These are phyloP conservation scores for Aureobasidium subglaciale DNA, from an alignment of 2,329 filamentous ascomycete genomes.

Conservation along the genomic window DNA sequence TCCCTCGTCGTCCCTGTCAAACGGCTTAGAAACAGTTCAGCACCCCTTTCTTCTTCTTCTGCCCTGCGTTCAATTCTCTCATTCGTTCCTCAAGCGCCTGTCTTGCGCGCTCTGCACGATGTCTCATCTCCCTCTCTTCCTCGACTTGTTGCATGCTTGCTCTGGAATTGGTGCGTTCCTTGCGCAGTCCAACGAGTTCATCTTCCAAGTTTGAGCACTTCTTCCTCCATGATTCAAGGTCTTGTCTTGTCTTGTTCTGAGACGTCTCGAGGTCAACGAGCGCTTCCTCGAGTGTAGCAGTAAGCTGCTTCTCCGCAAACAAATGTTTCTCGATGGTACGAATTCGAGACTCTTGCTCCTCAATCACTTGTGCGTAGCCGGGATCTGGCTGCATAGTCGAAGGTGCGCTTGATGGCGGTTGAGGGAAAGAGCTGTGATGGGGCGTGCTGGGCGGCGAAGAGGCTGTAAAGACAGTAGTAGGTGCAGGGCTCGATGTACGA, in stretches of 20 bases:
- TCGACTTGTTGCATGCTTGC: slow-evolving; percentile 81
- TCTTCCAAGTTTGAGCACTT: slow-evolving; percentile 69
- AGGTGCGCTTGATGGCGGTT: slow-evolving; percentile 37
- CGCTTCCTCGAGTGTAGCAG: slow-evolving; percentile 88
- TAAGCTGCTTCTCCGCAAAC: slow-evolving; percentile 91
- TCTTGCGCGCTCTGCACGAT: slow-evolving; percentile 81
- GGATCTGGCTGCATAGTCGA: slow-evolving; percentile 41
- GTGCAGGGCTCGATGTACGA: slow-evolving; percentile 51
- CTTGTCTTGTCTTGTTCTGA: slow-evolving; percentile 82
- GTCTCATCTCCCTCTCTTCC: slow-evolving; percentile 87
- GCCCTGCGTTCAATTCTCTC: slow-evolving; percentile 66
- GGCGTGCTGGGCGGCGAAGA: slow-evolving; percentile 30
- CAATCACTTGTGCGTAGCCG: slow-evolving; percentile 67
- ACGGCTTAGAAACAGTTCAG: slow-evolving; percentile 87
- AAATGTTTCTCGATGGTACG: slow-evolving; percentile 95
- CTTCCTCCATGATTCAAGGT: slow-evolving; percentile 86
- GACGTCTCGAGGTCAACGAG: slow-evolving; percentile 88
- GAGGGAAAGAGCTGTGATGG: slow-evolving; percentile 24
- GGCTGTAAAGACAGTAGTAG: background rate
- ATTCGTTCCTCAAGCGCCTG: slow-evolving; percentile 87
- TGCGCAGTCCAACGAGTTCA: slow-evolving; percentile 59
- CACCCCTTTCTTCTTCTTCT: slow-evolving; percentile 88
- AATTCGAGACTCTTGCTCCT: slow-evolving; percentile 93
- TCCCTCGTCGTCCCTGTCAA: background rate
- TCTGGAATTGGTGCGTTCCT: slow-evolving; percentile 50